Base-by-base conservation (phyloP, 2,329 filamentous ascomycete species). In the Aspergillus clavatus region DNA sequence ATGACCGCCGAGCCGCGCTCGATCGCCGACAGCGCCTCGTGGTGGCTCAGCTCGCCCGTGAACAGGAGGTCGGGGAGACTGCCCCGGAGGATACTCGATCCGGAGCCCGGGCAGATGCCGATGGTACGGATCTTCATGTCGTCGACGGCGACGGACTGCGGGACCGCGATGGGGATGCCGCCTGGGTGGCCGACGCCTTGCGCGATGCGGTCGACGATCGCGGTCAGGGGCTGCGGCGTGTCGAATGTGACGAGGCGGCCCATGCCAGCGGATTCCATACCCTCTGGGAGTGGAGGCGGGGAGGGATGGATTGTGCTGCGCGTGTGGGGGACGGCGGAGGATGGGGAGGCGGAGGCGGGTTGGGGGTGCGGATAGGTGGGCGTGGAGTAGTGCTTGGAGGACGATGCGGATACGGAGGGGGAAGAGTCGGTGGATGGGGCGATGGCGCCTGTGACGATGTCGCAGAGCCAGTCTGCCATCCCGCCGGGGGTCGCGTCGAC, bases 21-120 rank as follows among this genome's bases (percentile, higher is more conserved):
- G 22, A 87, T 88, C 1, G 89, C 88, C 29, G 86, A 81, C 46
- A 98, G 77, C 3, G 91, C 89, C 52, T 93, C 89, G 64, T 98
- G 93, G 64, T 98, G 93, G 59, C 82, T 87, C 75, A 97, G 80
- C 72, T 98, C 93, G 1, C 93, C 93, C 0, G 89, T 97, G 56
- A 98, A 87, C 3, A 94, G 70, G 29, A 97, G 67, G 60, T 96
- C 89, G 0, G 89, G 88, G 31, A 69, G 60, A 2, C 58, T 51
- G 2, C 56, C 53, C 5, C 78, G 77, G 51, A 97, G 59, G 1
- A 75, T 77, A 29, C 84, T 81, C 1, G 83, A 86, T 0, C 93
- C 93, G 5, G 87, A 93, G 1, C 93, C 93, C 0, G 93, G 91
- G 58, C 91, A 97, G 28, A 96, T 86, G 4, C 86, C 90, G 7